phyloP scores from a whole-genome alignment of 2,329 filamentous ascomycete genomes.

The Colletotrichum orchidophilum region DNA sequence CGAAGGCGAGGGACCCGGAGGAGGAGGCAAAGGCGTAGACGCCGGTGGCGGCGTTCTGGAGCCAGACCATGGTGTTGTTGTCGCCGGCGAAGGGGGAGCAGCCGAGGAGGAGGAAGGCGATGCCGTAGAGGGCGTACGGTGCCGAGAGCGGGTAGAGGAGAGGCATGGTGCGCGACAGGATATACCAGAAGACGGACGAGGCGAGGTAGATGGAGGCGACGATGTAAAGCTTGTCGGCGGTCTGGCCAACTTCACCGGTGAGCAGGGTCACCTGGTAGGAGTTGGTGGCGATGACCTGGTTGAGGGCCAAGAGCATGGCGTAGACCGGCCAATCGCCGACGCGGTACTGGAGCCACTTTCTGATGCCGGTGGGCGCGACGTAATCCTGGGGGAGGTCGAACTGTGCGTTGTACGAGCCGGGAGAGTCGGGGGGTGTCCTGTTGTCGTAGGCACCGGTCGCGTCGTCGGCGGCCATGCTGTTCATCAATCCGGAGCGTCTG shows the following conservation, averaged over 20 bases:
- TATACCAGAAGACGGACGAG: constrained; percentile 70
- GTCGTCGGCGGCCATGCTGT: constrained; percentile 3
- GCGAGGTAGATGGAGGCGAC: constrained; percentile 68
- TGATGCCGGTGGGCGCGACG: constrained; percentile 63
- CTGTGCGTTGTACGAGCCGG: constrained; percentile 54
- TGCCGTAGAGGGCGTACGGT: constrained; percentile 70
- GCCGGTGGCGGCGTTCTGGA: constrained; percentile 69
- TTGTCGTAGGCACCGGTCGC: neutral
- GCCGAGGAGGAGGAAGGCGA: constrained; percentile 70
- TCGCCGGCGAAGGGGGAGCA: constrained; percentile 62
- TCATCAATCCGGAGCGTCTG: constrained; percentile 20
- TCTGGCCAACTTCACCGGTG: constrained; percentile 70
- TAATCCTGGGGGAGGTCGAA: constrained; percentile 67
- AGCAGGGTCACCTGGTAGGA: constrained; percentile 76
- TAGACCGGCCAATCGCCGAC: constrained; percentile 72
- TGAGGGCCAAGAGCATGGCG: constrained; percentile 67
- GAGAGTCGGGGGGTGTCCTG: constrained; percentile 36
- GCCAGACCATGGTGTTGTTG: constrained; percentile 49
- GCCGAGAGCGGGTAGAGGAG: constrained; percentile 65
- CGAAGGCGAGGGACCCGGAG: constrained; percentile 72
- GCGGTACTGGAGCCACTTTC: constrained; percentile 61
- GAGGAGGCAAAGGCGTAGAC: constrained; percentile 71
- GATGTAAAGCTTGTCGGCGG: constrained; percentile 66
- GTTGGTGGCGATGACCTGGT: constrained; percentile 72
- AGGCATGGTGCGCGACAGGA: constrained; percentile 65